phyloP scores from a whole-genome alignment of 768 basidiomycete genomes.

The Suillus alpinus region DNA sequence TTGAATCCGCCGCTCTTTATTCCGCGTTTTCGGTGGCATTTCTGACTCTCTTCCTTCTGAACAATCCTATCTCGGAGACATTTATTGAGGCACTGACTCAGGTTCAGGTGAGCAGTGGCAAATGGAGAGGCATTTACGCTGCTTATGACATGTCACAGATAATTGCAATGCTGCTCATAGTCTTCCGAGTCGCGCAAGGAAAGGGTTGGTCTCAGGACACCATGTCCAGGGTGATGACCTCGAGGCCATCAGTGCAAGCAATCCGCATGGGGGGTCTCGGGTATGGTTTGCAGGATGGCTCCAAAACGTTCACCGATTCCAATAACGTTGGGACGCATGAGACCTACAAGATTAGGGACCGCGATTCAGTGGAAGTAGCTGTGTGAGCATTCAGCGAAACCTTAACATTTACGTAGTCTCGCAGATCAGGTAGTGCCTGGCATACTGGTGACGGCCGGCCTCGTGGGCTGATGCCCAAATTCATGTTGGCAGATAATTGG shows the following conservation, averaged over 20 bases:
- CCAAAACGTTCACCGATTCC: background rate
- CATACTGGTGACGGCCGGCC: too few species aligned
- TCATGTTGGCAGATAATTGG: too few species aligned
- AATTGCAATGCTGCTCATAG: slow-evolving; percentile 29
- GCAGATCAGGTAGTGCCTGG: too few species aligned
- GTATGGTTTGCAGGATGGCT: background rate
- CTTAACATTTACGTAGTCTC: too few species aligned
- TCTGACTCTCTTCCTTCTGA: slow-evolving; percentile 23
- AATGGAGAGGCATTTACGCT: background rate
- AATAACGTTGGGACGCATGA: background rate
- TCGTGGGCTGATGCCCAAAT: too few species aligned
- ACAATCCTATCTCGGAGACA: slow-evolving; percentile 24
- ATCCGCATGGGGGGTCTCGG: background rate
- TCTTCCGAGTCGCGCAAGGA: slow-evolving; percentile 29
- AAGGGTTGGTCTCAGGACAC: slow-evolving; percentile 20
- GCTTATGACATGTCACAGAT: slow-evolving; percentile 12
- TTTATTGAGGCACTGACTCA: slow-evolving; percentile 28
- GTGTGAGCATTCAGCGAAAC: too few species aligned
- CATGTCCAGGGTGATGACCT: background rate
- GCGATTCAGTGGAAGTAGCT: background rate
- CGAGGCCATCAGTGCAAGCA: background rate
- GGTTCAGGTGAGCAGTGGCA: slow-evolving; percentile 21
- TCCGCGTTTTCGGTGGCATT: slow-evolving; percentile 26
- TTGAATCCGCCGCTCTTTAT: slow-evolving; percentile 35
- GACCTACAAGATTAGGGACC: background rate